Percentiles rank a stretch among this genome's conserved stretches.
Conservation (phyloP, 306 rosid species). For the barrel medic (Medicago truncatula) region MtrunA17r5.0-ANR NC_053048.1:32570001-32570500, state of each 20-base stretch:
- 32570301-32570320: constrained; percentile 21
- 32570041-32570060: constrained; percentile 55
- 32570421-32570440: constrained; percentile 63
- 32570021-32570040: constrained; percentile 46
- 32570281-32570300: constrained; percentile 43
- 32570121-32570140: constrained; percentile 36
- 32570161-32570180: constrained; percentile 17
- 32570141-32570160: constrained; percentile 48
- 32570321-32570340: constrained; percentile 25
- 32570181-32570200: constrained; percentile 1
- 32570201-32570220: constrained; percentile 17
- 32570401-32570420: constrained; percentile 27
- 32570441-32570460: constrained; percentile 55
- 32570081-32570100: constrained; percentile 53
- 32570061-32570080: constrained; percentile 47
- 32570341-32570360: constrained; percentile 18
- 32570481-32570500: constrained; percentile 24
- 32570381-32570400: constrained; percentile 47
- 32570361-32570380: background rate
- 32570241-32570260: constrained; percentile 29
- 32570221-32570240: constrained; percentile 34
- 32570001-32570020: constrained; percentile 57
- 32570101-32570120: constrained; percentile 57
- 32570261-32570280: constrained; percentile 43
- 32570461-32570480: constrained; percentile 8